Evolutionary conservation across 805 yeast genomes (phyloP).

Genomic region (Barnettozyma salicaria): DNA sequence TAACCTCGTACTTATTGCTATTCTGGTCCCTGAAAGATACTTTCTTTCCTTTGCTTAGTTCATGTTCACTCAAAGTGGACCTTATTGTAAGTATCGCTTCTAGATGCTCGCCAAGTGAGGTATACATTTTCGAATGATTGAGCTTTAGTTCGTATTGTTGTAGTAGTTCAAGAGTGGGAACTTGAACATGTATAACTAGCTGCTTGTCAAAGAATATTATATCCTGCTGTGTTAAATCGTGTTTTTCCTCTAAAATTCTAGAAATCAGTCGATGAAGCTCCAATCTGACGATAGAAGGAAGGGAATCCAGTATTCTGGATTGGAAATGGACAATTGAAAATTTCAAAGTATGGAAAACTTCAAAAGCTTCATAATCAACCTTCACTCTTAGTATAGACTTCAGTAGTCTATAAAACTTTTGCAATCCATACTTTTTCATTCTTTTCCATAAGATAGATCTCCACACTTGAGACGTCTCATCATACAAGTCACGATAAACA

Average conservation of each 20-base stretch:
- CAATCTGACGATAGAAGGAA: neutral
- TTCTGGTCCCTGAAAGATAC: slow-evolving; percentile 21
- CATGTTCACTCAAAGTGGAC: slow-evolving; percentile 30
- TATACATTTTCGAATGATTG: slow-evolving; percentile 36
- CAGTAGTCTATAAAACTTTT: slow-evolving; percentile 3
- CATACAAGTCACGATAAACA: slow-evolving; percentile 39
- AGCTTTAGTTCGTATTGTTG: slow-evolving; percentile 47
- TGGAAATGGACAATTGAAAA: neutral
- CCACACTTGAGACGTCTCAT: slow-evolving; percentile 37
- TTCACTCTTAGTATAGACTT: neutral
- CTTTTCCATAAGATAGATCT: slow-evolving; percentile 14
- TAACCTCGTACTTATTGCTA: slow-evolving; percentile 36
- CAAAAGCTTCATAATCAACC: slow-evolving; percentile 10
- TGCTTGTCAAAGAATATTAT: slow-evolving; percentile 4
- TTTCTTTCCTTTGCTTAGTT: slow-evolving; percentile 11
- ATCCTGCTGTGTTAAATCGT: neutral
- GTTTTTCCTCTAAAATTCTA: neutral
- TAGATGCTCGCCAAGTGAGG: slow-evolving; percentile 60
- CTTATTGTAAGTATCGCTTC: slow-evolving; percentile 31
- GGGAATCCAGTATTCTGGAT: neutral
- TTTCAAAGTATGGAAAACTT: slow-evolving; percentile 2
- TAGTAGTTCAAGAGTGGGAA: slow-evolving; percentile 55
- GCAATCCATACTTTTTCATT: slow-evolving; percentile 5
- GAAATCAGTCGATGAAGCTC: neutral
- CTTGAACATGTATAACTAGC: slow-evolving; percentile 49